Base-by-base conservation (phyloP, 1,284 basidiomycete species). In the Cutaneotrichosporon dermatis region DNA sequence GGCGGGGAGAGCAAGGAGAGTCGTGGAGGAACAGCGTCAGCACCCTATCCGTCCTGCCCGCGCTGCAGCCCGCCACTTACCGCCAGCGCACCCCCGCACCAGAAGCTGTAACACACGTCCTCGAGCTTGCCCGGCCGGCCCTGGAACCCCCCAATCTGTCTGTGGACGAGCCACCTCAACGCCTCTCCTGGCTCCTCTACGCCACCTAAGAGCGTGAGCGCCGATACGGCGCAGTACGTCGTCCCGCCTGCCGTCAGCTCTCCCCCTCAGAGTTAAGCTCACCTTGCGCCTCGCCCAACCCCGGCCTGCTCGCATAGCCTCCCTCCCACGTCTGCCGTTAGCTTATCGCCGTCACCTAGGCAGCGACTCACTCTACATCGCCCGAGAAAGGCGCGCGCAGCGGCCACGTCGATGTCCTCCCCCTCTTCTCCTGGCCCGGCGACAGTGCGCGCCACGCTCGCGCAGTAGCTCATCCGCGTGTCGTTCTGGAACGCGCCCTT, bases 61-160 rank as follows among this genome's bases (percentile, higher is more conserved):
- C 37, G 6, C 9, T 9, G 2, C 13, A 25, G 25, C 25, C 25
- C n/a, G 9, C 11, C 3, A 75, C 83, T 64, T 64, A 92, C 90
- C 66, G 83, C 79, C 6, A 95, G 75, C 1, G 88, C 82, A 4
- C 86, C 92, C 2, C 89, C 88, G 66, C 89, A 90, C 93, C 92
- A 97, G 75, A 95, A 96, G 66, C 89, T 90, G 76, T 97, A 97
- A 75, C 92, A 97, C 1, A 91, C 89, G 69, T 96, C 92, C 8
- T 88, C 84, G 4, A 83, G 80, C 76, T 97, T 97, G 60, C 86
- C 87, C 2, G 90, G 91, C 11, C 92, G 83, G 1, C 92, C 92
- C 66, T 87, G 82, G 71, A 93, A 94, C 1, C 92, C 92, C 0
- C 90, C 89, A 43, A 83, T 80, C 70, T 92, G 89, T 51, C 88